Percentiles rank a stretch among this genome's conserved stretches.
phyloP scores from a whole-genome alignment of 768 basidiomycete species.

The Lactifluus piperatus region DNA sequence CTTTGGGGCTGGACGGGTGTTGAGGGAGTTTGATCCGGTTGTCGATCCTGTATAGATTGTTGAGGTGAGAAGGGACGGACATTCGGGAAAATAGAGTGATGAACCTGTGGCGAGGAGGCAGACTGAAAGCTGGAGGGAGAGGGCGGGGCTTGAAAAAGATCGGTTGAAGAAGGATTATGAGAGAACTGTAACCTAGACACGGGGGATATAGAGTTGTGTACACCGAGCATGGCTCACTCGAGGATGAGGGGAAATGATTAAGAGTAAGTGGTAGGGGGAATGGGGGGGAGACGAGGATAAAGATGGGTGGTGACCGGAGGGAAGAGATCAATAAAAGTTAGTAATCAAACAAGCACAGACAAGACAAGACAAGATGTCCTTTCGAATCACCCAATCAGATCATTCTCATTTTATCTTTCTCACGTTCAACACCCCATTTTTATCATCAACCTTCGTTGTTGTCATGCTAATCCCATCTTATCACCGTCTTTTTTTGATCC shows the following conservation, averaged over 20 bases:
- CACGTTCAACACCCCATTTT: slow-evolving; percentile 4
- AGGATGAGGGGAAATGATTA: not conserved
- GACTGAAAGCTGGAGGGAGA: slow-evolving; percentile 14
- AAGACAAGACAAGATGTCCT: slow-evolving; percentile 1
- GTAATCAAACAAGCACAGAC: slow-evolving; percentile 11
- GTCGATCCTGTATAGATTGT: slow-evolving; percentile 14
- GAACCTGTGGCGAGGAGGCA: slow-evolving; percentile 12
- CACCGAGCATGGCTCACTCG: slow-evolving; percentile 11
- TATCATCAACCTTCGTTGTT: not conserved
- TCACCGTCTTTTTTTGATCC: not conserved
- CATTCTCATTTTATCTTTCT: slow-evolving; percentile 2
- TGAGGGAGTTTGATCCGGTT: slow-evolving; percentile 1
- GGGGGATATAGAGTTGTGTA: slow-evolving; percentile 16
- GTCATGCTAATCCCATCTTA: not conserved
- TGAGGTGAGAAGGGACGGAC: slow-evolving; percentile 12
- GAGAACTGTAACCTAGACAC: slow-evolving; percentile 18
- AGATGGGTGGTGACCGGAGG: slow-evolving; percentile 9
- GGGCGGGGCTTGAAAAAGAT: slow-evolving; percentile 17
- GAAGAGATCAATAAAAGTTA: slow-evolving; percentile 4
- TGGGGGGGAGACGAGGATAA: not conserved
- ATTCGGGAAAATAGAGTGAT: slow-evolving; percentile 2
- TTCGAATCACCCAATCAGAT: slow-evolving; percentile 18
- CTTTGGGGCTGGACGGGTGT: slow-evolving; percentile 13
- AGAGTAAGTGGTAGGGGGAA: not conserved
- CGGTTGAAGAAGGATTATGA: slow-evolving; percentile 14